These are phyloP conservation scores for Teratosphaeria epicoccoides DNA, from an alignment of 2,329 filamentous ascomycete species.

Conservation along the genomic window DNA sequence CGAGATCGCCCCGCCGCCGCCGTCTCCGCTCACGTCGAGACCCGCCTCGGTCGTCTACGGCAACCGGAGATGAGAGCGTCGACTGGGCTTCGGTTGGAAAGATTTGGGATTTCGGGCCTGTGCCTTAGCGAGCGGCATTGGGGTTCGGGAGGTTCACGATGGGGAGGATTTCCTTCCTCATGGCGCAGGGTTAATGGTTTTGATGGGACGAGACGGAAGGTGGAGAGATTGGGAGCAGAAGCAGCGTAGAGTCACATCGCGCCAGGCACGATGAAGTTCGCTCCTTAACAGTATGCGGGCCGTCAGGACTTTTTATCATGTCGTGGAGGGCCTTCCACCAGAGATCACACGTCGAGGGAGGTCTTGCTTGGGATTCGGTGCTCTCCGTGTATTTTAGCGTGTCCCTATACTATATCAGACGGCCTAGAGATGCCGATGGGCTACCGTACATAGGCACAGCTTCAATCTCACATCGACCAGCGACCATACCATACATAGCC, in stretches of 20 bases:
- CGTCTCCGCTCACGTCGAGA: conserved; percentile 21
- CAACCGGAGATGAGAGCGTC: conserved; percentile 10
- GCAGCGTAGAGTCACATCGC: neutral
- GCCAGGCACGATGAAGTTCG: neutral
- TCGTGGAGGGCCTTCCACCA: too few relatives aligned
- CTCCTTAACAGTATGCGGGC: neutral
- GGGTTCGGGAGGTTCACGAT: too few relatives aligned
- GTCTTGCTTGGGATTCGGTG: neutral
- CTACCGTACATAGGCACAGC: too few relatives aligned
- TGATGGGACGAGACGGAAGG: too few relatives aligned
- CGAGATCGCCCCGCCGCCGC: conserved; percentile 21
- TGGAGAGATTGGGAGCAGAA: neutral
- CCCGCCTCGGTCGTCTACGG: conserved; percentile 18
- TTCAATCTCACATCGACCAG: too few relatives aligned
- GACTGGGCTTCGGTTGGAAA: too few relatives aligned
- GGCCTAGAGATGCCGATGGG: neutral
- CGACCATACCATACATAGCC: too few relatives aligned
- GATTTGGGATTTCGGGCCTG: too few relatives aligned
- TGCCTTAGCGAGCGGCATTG: neutral
- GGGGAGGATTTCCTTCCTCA: too few relatives aligned
- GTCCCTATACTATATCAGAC: neutral
- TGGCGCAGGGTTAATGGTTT: too few relatives aligned
- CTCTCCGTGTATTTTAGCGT: neutral
- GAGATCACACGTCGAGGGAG: neutral
- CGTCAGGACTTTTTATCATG: neutral